Conservation (phyloP, 139 green algal genomes). For the Volvox africanus region DNA sequence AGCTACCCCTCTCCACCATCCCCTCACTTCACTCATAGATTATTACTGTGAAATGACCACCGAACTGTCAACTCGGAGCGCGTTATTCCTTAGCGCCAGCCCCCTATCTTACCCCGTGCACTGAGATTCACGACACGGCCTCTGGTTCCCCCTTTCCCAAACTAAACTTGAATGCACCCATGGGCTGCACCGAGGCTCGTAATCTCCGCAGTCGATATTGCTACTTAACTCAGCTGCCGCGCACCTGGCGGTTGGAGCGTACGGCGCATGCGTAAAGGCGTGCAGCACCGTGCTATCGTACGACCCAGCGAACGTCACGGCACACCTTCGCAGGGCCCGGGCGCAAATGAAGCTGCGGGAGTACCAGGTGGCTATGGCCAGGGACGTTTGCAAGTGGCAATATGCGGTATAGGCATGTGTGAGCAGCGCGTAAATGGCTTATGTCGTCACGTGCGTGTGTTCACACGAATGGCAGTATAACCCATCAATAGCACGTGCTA, state of each 20-base stretch:
- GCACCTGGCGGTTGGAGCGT: neutral
- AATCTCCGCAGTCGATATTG: neutral
- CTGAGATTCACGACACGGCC: neutral
- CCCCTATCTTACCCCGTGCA: neutral
- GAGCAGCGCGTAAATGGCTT: no score
- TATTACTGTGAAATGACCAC: neutral
- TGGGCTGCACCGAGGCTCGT: neutral
- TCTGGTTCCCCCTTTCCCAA: neutral
- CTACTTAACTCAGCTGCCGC: constrained; percentile 31
- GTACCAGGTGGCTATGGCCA: neutral
- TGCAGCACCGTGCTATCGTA: constrained; percentile 9
- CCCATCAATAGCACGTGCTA: neutral
- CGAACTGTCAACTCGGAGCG: neutral
- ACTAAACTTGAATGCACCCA: neutral
- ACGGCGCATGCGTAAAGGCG: neutral
- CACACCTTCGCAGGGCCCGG: neutral
- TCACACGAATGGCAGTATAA: no score
- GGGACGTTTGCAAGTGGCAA: no score
- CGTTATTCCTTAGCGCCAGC: neutral
- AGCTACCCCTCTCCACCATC: no score
- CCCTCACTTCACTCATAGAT: no score
- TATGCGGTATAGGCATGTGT: no score
- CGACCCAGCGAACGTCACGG: neutral
- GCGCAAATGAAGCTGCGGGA: constrained; percentile 11
- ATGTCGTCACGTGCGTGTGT: no score